These are phyloP conservation scores for Diutina neorugosa DNA, from an alignment of 1,139 yeast genomes.

Conservation along the genomic window DNA sequence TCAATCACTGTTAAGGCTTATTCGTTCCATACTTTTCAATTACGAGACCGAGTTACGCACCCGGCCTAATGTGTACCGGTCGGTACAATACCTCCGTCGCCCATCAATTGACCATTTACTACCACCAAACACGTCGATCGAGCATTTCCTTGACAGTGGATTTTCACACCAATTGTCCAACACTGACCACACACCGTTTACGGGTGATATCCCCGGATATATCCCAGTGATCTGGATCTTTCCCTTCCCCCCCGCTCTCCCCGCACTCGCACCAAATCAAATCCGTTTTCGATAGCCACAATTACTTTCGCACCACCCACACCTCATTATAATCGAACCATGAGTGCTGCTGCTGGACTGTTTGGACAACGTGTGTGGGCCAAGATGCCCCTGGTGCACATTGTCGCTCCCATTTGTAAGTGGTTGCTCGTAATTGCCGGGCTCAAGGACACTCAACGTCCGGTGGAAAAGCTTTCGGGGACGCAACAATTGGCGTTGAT, in stretches of 20 bases:
- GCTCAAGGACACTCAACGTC: slow-evolving; percentile 72
- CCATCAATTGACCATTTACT: too few relatives aligned
- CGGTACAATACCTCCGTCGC: background rate
- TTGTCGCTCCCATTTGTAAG: slow-evolving; percentile 66
- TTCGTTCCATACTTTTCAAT: too few relatives aligned
- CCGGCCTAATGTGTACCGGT: background rate
- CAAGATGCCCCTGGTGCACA: slow-evolving; percentile 42
- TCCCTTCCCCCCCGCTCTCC: background rate
- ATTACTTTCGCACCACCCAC: background rate
- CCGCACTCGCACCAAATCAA: background rate
- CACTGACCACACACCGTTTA: background rate
- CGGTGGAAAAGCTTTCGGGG: slow-evolving; percentile 84
- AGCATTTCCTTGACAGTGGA: too few relatives aligned
- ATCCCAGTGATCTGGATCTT: too few relatives aligned
- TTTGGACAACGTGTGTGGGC: slow-evolving; percentile 3
- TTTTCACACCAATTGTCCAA: background rate
- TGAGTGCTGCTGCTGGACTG: slow-evolving; percentile 3
- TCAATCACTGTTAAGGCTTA: background rate
- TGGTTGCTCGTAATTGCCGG: slow-evolving; percentile 94
- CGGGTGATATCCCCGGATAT: background rate
- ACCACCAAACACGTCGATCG: too few relatives aligned
- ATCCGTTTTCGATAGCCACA: background rate
- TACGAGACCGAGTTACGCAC: too few relatives aligned
- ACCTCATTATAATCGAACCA: background rate
- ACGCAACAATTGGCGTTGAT: slow-evolving; percentile 84